Evolutionary conservation across 106 monocot species (phyloP).

Genomic region (Platanthera zijinensis): DNA sequence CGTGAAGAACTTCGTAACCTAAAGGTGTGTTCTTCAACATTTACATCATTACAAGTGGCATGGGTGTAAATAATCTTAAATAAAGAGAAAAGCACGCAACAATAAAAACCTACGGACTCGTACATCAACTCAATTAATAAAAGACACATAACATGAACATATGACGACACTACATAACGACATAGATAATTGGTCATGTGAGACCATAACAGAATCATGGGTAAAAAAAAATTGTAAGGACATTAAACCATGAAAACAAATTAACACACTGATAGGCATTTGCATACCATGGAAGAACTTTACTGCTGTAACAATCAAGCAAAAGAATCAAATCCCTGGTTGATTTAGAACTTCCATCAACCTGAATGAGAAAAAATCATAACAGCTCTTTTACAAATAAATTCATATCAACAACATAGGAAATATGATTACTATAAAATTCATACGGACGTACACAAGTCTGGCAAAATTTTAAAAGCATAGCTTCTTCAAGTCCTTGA

Average conservation of each 20-base stretch:
- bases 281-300: constrained; percentile 75
- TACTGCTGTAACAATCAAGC: constrained; percentile 57
- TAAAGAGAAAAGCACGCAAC: too few relatives aligned
- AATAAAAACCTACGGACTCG: too few relatives aligned
- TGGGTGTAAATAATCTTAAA: too few relatives aligned
- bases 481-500: constrained; percentile 47
- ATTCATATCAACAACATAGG: not conserved
- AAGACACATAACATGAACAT: too few relatives aligned
- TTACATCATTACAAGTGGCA: too few relatives aligned
- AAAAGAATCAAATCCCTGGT: constrained; percentile 41
- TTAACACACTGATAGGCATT: not conserved
- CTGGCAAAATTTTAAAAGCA: constrained; percentile 39
- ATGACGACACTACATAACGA: too few relatives aligned
- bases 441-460: constrained; percentile 37
- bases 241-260: not conserved
- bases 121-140: too few relatives aligned
- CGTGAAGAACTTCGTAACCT: too few relatives aligned
- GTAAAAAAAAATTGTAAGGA: not conserved
- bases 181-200: too few relatives aligned
- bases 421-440: not conserved
- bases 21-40: too few relatives aligned
- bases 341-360: constrained; percentile 26
- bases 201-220: not conserved
- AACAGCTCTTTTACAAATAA: not conserved
- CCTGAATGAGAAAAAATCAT: constrained; percentile 24